Base-by-base conservation (phyloP, 257 asterid species). In the Nicotiana tomentosiformis region DNA sequence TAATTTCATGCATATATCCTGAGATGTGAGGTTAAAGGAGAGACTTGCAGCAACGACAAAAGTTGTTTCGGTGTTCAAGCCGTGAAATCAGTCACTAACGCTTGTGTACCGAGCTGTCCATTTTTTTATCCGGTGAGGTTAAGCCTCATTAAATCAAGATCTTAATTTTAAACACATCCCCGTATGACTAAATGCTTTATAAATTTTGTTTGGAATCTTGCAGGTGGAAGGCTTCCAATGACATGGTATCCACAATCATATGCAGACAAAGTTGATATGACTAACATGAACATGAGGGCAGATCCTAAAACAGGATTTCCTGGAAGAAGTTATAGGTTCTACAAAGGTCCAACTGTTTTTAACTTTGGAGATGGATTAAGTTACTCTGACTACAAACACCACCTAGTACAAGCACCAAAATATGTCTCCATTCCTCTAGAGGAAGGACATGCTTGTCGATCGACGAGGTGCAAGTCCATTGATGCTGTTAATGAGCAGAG, bases 161-260 rank as follows among this genome's bases (percentile, higher is more conserved):
- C 6, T 18, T 20, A 67, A 3, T 35, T 16, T 35, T 35, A 2
- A 18, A 68, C 77, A 4, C 8, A 17, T 18, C 16, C 20, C 53
- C 14, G 4, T 23, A 17, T 49, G 39, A 72, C 23, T 14, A 72
- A 72, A 39, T 20, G 35, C 37, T 61, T 46, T 12, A 26, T 74
- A 74, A 49, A 11, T 23, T 49, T 23, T 26, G 0, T 23, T 32
- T 14, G 23, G 23, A 49, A 74, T 49, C 15, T 46, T 17, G 39
- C 30, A 91, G 97, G 97, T 83, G 98, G 99, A 67, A 90, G 91
- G 80, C 87, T 96, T 9, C 98, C 99, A 0, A 91, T 93, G 97
- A 95, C 99, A 78, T 95, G 99, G 99, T 95, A 95, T 70, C 99
- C 98, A 2, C 91, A 94, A 16, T 83, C 91, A 5, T 94, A 88